Conservation (phyloP, 345 rosid genomes). For the Eucalyptus marginata region DNA sequence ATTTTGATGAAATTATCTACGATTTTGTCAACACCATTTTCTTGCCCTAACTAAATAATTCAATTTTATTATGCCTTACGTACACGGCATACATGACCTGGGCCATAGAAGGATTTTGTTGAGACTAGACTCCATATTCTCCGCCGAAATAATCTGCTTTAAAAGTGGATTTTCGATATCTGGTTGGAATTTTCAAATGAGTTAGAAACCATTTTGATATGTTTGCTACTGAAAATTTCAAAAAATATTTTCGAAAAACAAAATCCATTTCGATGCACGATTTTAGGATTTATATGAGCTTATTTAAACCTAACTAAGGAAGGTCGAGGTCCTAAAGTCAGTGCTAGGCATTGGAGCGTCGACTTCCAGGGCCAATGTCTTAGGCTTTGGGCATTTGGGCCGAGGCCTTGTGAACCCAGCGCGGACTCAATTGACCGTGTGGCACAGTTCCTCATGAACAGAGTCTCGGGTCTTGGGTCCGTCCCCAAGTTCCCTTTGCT, state of each 20-base stretch:
- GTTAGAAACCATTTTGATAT: background rate
- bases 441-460: background rate
- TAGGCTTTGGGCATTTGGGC: background rate
- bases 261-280: background rate
- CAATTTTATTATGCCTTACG: background rate
- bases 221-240: background rate
- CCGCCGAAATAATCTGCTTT: background rate
- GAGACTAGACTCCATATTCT: background rate
- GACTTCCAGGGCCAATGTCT: background rate
- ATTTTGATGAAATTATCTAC: background rate
- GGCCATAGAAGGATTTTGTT: background rate
- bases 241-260: background rate
- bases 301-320: background rate
- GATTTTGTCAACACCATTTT: background rate
- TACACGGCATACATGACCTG: background rate
- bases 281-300: no score
- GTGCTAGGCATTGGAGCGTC: background rate
- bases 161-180: fast-evolving
- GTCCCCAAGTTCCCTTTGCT: background rate
- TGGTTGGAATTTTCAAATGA: background rate
- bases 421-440: background rate
- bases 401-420: background rate
- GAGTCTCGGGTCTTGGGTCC: background rate
- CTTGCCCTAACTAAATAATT: background rate
- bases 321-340: background rate